Evolutionary conservation across 1,284 basidiomycete genomes (phyloP).

Genomic region (Peniophora sp.): DNA sequence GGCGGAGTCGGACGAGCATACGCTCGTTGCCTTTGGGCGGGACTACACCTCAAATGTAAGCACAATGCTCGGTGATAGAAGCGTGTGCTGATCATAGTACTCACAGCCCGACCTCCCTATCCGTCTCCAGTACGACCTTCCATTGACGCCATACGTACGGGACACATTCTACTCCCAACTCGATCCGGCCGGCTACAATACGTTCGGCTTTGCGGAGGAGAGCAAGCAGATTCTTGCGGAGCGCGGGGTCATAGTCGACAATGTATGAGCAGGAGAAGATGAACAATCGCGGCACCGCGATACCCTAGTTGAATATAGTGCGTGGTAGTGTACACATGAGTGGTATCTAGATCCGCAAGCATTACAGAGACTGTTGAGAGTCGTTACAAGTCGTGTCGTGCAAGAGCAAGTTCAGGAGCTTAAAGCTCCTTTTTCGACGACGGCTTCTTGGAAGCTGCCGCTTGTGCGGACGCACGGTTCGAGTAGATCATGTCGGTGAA

Average conservation of each 20-base stretch:
- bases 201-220: not conserved
- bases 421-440: constrained; percentile 12
- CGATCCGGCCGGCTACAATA: not conserved
- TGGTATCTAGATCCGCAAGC: not conserved
- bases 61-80: not conserved
- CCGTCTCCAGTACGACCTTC: not conserved
- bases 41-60: constrained; percentile 36
- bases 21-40: constrained; percentile 34
- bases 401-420: constrained; percentile 1
- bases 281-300: not conserved
- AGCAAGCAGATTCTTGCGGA: not conserved
- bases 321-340: not conserved
- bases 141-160: not conserved
- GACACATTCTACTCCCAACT: not conserved
- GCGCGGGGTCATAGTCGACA: not conserved
- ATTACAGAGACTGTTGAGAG: constrained; percentile 6
- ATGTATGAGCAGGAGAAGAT: not conserved
- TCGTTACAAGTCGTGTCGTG: not conserved
- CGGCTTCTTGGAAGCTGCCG: constrained; percentile 24
- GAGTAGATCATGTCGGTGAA: constrained; percentile 82
- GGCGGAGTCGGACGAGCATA: constrained; percentile 20
- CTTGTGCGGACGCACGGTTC: constrained; percentile 32
- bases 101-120: constrained; percentile 2
- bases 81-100: not conserved
- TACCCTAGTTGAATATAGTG: constrained; percentile 6